These are phyloP conservation scores for Neofusicoccum ribis DNA, from an alignment of 2,329 filamentous ascomycete species.

Conservation along the genomic window DNA sequence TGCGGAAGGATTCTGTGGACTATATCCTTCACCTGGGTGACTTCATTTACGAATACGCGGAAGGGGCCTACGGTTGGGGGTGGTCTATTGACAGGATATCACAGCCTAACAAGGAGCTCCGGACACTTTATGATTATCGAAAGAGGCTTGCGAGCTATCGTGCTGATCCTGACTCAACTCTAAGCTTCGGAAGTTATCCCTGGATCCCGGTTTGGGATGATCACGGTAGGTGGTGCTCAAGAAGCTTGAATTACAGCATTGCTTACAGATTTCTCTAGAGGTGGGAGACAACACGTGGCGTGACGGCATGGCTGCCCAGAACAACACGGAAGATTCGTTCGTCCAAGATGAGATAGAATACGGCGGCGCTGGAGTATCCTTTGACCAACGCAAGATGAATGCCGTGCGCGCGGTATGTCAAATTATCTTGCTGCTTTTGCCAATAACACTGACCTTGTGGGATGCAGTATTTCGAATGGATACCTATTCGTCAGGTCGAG, in stretches of 20 bases:
- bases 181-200: conserved; percentile 42
- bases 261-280: conserved; percentile 25
- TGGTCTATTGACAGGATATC: conserved; percentile 34
- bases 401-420: conserved; percentile 40
- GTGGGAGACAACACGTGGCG: conserved; percentile 45
- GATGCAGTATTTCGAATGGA: conserved; percentile 44
- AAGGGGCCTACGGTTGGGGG: conserved; percentile 39
- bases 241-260: not conserved
- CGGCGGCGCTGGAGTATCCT: conserved; percentile 32
- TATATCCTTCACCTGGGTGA: conserved; percentile 45
- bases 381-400: conserved; percentile 50
- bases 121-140: conserved; percentile 48
- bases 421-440: too few species aligned
- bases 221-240: conserved; percentile 24
- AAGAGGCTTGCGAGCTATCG: conserved; percentile 43
- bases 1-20: conserved; percentile 41
- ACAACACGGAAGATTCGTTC: conserved; percentile 48
- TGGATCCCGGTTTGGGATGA: conserved; percentile 46
- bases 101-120: conserved; percentile 39
- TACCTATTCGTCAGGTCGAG: conserved; percentile 41
- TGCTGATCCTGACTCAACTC: conserved; percentile 42
- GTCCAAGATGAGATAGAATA: conserved; percentile 30
- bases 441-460: not conserved
- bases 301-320: conserved; percentile 41
- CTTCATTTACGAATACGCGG: conserved; percentile 46